Percentiles rank a stretch among this genome's conserved stretches.
phyloP scores from a whole-genome alignment of 768 basidiomycete species.

The Leccinum uliginosum region DNA sequence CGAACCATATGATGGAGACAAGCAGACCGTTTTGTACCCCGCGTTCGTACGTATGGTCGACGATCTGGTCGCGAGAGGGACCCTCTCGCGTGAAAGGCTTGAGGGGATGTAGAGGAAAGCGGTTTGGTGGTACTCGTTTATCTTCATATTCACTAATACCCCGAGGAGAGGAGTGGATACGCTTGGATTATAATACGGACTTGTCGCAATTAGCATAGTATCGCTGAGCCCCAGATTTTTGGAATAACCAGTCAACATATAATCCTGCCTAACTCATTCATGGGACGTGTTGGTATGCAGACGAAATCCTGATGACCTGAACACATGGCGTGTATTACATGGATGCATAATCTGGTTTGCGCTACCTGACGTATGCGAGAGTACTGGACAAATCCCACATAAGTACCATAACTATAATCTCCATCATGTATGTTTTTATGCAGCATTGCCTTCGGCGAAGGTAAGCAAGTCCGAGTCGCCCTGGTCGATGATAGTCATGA shows the following conservation, averaged over 20 bases:
- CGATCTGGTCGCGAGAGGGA: conserved; percentile 15
- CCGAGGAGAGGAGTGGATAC: neutral
- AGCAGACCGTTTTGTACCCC: conserved; percentile 20
- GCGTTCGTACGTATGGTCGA: conserved; percentile 24
- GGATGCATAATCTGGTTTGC: neutral
- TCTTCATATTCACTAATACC: conserved; percentile 2
- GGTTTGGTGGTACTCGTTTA: neutral
- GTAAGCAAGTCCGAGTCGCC: conserved; percentile 95
- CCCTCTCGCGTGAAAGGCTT: conserved; percentile 3
- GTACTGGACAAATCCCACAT: neutral
- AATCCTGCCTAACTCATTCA: neutral
- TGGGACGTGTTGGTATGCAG: too few species aligned
- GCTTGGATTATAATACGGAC: neutral
- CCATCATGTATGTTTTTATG: conserved; percentile 37
- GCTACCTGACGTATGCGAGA: neutral
- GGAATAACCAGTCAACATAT: neutral
- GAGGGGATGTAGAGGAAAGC: neutral
- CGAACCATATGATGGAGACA: conserved; percentile 4
- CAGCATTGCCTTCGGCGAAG: conserved; percentile 69
- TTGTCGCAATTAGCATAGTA: neutral
- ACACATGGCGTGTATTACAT: neutral
- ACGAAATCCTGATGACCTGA: neutral
- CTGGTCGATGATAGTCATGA: conserved; percentile 94
- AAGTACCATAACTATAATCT: conserved; percentile 2
- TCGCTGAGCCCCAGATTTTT: neutral